phyloP scores from a whole-genome alignment of 768 basidiomycete species.

The Pholiota molesta region DNA sequence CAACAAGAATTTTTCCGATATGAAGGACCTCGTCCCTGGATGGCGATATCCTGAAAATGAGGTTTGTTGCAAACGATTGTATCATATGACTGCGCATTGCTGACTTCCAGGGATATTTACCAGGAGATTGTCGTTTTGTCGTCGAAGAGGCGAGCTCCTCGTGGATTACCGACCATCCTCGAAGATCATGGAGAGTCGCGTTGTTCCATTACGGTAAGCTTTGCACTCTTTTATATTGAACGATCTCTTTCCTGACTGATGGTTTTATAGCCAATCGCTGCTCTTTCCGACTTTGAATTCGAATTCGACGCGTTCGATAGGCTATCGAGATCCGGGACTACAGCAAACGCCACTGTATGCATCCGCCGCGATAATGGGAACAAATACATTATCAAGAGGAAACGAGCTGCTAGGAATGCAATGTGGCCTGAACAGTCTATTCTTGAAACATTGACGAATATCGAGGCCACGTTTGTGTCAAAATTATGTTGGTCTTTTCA shows the following conservation, averaged over 20 bases:
- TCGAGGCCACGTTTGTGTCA: slow-evolving; percentile 40
- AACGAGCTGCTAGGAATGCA: slow-evolving; percentile 22
- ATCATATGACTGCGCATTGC: neutral
- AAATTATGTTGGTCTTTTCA: slow-evolving; percentile 43
- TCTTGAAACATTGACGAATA: slow-evolving; percentile 36
- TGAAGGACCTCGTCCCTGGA: slow-evolving; percentile 44
- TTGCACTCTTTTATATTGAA: neutral
- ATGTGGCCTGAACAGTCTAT: slow-evolving; percentile 36
- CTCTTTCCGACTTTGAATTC: slow-evolving; percentile 38
- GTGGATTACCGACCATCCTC: slow-evolving; percentile 33
- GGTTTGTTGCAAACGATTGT: slow-evolving; percentile 28
- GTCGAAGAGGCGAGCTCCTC: slow-evolving; percentile 31
- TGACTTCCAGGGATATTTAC: neutral
- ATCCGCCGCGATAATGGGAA: slow-evolving; percentile 33
- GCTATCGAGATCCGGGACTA: slow-evolving; percentile 7
- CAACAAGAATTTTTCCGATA: slow-evolving; percentile 42
- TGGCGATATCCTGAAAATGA: slow-evolving; percentile 55
- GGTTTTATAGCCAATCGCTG: slow-evolving; percentile 20
- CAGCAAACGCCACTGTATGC: slow-evolving; percentile 12
- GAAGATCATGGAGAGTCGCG: slow-evolving; percentile 30
- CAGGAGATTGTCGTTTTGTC: slow-evolving; percentile 55
- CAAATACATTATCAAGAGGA: slow-evolving; percentile 34
- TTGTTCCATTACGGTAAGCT: slow-evolving; percentile 20
- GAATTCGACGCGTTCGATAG: slow-evolving; percentile 18
- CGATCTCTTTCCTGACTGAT: neutral